Conservation (phyloP, 768 basidiomycete species). For the Lentinula detonsa region DNA sequence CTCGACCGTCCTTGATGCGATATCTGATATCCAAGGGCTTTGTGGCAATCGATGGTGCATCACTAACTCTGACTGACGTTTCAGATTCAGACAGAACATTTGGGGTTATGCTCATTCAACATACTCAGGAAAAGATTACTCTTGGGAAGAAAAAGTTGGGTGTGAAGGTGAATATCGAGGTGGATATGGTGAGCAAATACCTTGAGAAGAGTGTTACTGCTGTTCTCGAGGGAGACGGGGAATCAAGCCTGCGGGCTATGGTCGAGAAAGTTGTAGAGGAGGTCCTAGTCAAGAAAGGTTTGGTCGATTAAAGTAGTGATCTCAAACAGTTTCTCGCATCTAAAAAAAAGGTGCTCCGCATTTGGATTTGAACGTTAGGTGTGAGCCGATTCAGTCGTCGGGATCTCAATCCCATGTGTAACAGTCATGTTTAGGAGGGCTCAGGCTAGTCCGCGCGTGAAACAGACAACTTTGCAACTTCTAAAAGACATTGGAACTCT, state of each 20-base stretch:
- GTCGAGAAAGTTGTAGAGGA: slow-evolving; percentile 58
- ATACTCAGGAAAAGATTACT: slow-evolving; percentile 87
- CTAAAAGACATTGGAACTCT: too few relatives aligned
- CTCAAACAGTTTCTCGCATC: too few relatives aligned
- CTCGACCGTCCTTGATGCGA: slow-evolving; percentile 59
- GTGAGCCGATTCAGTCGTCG: too few relatives aligned
- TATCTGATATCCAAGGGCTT: slow-evolving; percentile 95
- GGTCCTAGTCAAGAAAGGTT: slow-evolving; percentile 40
- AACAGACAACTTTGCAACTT: too few relatives aligned
- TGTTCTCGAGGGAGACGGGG: slow-evolving; percentile 51
- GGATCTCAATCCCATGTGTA: too few relatives aligned
- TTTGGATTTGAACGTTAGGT: too few relatives aligned
- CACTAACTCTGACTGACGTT: slow-evolving; percentile 84
- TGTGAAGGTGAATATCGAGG: slow-evolving; percentile 89
- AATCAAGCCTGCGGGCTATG: slow-evolving; percentile 37
- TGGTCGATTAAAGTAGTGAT: slow-evolving; percentile 12
- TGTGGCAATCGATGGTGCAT: slow-evolving; percentile 90
- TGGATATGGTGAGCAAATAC: slow-evolving; percentile 92
- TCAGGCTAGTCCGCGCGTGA: too few relatives aligned
- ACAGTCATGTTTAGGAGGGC: too few relatives aligned
- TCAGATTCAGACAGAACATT: slow-evolving; percentile 58
- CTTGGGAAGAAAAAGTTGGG: slow-evolving; percentile 71
- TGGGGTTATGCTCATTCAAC: slow-evolving; percentile 91
- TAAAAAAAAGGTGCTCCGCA: not conserved
- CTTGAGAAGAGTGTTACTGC: slow-evolving; percentile 78